A percentile compares a stretch with the other conserved stretches of the same genome.
These are phyloP conservation scores for Silybum marianum DNA, from an alignment of 129 eudicot species.

Conservation along the genomic window DNA sequence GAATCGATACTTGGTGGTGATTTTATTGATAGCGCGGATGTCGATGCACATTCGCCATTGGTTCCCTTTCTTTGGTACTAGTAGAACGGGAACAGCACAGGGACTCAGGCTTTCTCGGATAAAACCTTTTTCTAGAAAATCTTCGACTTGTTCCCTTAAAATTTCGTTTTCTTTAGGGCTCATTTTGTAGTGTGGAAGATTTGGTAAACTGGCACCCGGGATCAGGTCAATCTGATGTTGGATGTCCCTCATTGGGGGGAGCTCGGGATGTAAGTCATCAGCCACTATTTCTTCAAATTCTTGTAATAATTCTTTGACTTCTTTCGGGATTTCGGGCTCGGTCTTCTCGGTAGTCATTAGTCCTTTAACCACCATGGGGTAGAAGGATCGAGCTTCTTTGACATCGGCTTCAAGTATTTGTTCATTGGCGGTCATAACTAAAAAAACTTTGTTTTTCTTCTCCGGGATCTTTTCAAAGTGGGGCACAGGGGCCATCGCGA, in stretches of 20 bases:
- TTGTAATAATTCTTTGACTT: neutral
- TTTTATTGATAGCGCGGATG: too few species aligned
- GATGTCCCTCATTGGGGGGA: neutral
- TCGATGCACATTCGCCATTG: too few species aligned
- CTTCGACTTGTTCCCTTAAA: neutral
- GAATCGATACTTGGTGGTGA: too few species aligned
- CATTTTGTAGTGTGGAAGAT: neutral
- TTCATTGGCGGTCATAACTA: neutral
- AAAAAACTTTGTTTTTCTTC: neutral
- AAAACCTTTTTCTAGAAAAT: neutral
- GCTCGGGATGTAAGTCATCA: neutral
- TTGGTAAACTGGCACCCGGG: neutral
- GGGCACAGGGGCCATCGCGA: neutral
- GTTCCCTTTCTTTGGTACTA: too few species aligned
- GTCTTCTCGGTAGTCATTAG: neutral
- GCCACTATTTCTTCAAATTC: neutral
- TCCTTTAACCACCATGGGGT: neutral
- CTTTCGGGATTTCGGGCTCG: neutral
- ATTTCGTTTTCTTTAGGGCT: constrained; percentile 3
- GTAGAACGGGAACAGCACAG: neutral
- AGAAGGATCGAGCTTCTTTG: neutral
- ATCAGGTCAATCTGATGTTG: constrained; percentile 12
- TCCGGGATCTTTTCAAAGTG: neutral
- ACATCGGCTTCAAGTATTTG: neutral
- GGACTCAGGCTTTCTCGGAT: neutral